Conservation (phyloP, 345 rosid species). For the Lenwebbia sp. region DNA sequence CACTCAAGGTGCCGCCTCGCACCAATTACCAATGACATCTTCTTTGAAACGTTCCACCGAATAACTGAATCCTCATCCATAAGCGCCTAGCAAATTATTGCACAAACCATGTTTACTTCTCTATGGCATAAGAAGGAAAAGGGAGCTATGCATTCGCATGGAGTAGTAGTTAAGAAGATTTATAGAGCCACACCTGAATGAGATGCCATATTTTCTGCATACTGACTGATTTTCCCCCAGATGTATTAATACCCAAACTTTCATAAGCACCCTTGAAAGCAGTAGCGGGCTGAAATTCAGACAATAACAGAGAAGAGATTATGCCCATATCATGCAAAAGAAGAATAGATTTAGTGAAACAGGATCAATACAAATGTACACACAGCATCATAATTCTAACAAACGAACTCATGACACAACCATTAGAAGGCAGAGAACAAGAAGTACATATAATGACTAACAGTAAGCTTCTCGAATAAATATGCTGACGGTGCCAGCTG, state of each 20-base stretch:
- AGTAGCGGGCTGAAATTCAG: constrained; percentile 45
- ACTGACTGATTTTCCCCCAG: constrained; percentile 85
- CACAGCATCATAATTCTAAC: background rate
- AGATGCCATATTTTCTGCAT: constrained; percentile 99
- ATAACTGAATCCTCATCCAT: constrained; percentile 60
- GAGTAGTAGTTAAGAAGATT: background rate
- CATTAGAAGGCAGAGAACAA: background rate
- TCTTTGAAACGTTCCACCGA: constrained; percentile 51
- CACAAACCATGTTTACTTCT: background rate
- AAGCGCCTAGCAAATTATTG: constrained; percentile 41
- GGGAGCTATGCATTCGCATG: background rate
- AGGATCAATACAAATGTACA: background rate
- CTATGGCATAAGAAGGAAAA: background rate
- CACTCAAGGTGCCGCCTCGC: constrained; percentile 82
- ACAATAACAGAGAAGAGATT: background rate
- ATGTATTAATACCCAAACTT: constrained; percentile 50
- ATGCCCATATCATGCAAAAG: background rate
- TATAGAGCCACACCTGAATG: constrained; percentile 45
- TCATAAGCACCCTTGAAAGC: constrained; percentile 80
- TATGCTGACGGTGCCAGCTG: background rate
- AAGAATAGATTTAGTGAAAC: background rate
- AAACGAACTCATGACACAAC: background rate
- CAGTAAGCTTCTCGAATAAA: background rate
- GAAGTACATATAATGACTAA: background rate
- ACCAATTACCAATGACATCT: constrained; percentile 76